Evolutionary conservation across 2,329 filamentous ascomycete genomes (phyloP), one percentile per base, ranked within the genome.

Genomic region (Corniculantispora saksenae): DNA sequence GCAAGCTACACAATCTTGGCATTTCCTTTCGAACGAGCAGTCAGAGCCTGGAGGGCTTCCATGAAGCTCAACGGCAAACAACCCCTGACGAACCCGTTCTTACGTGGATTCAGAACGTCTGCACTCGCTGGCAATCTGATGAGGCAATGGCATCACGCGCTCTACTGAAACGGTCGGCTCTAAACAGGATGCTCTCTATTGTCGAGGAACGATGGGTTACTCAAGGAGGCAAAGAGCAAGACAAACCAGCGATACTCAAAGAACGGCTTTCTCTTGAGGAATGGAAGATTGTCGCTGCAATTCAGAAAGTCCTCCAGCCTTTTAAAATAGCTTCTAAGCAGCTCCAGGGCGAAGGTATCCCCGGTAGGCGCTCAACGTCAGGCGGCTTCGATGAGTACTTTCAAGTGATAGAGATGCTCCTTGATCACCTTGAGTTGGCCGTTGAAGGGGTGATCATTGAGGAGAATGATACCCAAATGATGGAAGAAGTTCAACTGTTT

Each of bases 1-100:
- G 60, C 13, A 62, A 54, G 38, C 60, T 62, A 8, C 48, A 55
- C 48, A 62, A 62, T 48, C 47, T 53, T 54, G 48, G 47, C 47
- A 40, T 62, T 43, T 10, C 47, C 25, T 27, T 62, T 27, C 27
- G 35, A 45, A 54, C 27, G 29, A 62, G 60, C 48, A 48, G 40
- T 50, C 23, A 50, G 29, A 27, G 35, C 45, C 53, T 55, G 12
- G 29, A 55, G 21, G 53, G 32, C 53, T 55, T 55, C 35, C 17
- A 55, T 38, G 29, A 61, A 61, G 58, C 58, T 48, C 45, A 61
- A 48, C 29, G 21, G 53, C 29, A 55, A 55, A 55, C 53, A 12
- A 27, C 53, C 32, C 40, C 45, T 35, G 21, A 27, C 51, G 23
- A 61, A 40, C 58, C 58, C 17, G 29, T 61, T 19, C 27, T 48